Base-by-base conservation (phyloP, 306 rosid species). In the Crataegus laevigata region DNA sequence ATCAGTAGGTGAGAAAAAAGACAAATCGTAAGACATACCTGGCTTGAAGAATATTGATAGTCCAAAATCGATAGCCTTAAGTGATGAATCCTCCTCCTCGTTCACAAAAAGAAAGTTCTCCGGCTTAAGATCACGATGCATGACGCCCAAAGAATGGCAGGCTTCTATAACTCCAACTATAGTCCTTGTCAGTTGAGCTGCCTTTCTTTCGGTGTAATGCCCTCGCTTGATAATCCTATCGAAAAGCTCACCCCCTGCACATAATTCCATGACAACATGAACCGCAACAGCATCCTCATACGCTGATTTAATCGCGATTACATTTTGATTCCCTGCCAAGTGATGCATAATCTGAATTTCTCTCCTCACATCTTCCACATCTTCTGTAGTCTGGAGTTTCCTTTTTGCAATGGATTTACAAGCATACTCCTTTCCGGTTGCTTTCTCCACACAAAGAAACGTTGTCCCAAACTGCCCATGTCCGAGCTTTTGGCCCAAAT, bases 61-160 rank as follows among this genome's bases (percentile, higher is more conserved):
- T 65, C 98, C 98, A 75, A 94, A 94, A 87, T 91, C 98, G 34
- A 94, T 94, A 21, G 96, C 96, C 85, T 90, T 89, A 21, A 91
- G 93, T n/a, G 88, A 84, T 0, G 98, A 73, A 32, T 94, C 97
- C 83, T 94, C 98, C 21, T 85, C 65, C 32, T 85, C 80, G 85
- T 90, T 83, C 24, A 90, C 88, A 38, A 94, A 94, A 70, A 94
- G 93, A 63, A 94, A 94, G 72, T 91, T 94, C 85, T 94, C 98
- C 0, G 98, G 98, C 84, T 94, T 94, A 58, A 94, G 96, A 78
- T 94, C 98, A 2, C 98, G 88, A 72, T 94, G 98, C 98, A 94
- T 94, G 15, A 94, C 98, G 43, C 98, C 97, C 36, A 91, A 86
- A 69, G 96, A 81, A 78, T 94, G 98, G 76, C 98, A 94, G n/a